Base-by-base conservation (phyloP, 2,329 filamentous ascomycete genomes). In the Colletotrichum ledebouriae region DNA sequence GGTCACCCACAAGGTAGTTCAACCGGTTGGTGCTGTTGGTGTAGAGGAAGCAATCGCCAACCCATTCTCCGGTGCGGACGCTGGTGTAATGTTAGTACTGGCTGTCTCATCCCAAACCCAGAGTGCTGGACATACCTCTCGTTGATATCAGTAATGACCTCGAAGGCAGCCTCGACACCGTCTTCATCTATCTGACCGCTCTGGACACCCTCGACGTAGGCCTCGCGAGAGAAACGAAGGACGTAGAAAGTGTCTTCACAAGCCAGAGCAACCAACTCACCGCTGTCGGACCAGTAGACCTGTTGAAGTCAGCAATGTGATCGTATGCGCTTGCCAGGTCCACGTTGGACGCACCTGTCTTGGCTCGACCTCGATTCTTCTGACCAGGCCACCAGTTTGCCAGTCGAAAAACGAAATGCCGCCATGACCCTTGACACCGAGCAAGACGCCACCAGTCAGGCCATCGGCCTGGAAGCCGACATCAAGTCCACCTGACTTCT, bases 31-130 rank as follows among this genome's bases (percentile, higher is more conserved):
- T 97, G 79, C 88, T 92, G 85, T 97, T 98, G 63, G 96, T 98
- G 86, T 98, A 99, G 78, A 98, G 94, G 86, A 99, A 97, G 84
- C 95, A 97, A 83, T 99, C 96, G 71, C 96, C 96, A 65, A 99
- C 93, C 96, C 96, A 99, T 83, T 97, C 93, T 73, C 95, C 96
- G 20, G 95, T 98, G 72, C 93, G 92, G 59, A 98, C 94, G 71
- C 91, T 93, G 70, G 62, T 52, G 39, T 67, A 65, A 73, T 75
- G 73, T 75, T 74, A 78, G 69, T 22, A 56, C 64, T 22, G 22
- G 22, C 29, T 29, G 29, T 29, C 29, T 29, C 29, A 29, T 7
- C 2, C 29, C 1, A 9, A 17, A 4, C 42, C 39, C 29, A 29
- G 29, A 29, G 9, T n/a, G 4, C 5, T 0, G 0, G n/a, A 2